Base-by-base conservation (phyloP, 805 yeast genomes). In the Monosporozyma yasuniensis region DNA sequence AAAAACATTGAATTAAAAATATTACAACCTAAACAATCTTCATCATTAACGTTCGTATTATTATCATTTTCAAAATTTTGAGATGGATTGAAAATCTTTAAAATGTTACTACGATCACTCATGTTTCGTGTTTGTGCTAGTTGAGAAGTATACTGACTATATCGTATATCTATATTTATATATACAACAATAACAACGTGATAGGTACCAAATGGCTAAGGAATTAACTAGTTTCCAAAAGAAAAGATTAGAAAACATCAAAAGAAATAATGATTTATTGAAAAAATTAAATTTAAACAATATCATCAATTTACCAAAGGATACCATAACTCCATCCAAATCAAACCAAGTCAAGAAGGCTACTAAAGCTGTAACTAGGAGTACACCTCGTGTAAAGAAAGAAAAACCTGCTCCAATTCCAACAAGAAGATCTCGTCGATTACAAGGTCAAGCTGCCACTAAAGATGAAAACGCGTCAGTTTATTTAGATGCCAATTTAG, bases 181-280 rank as follows among this genome's bases (percentile, higher is more conserved):
- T 42, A 22, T 23, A 22, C 28, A 18, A 18, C 23, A 11, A 39
- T 3, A 19, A 21, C 23, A 5, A 7, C 22, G 18, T 38, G n/a
- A 19, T 10, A 8, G 21, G 30, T n/a, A n/a, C 14, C 4, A 18
- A 22, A 39, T 23, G 19, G 32, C 12, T 39, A 38, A 21, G 23
- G 47, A 52, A 21, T 50, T 83, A 28, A 76, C 85, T 1, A 87
- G 81, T 34, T 83, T 86, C 61, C 93, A 86, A 64, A 76, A 72
- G 58, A 81, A 80, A 61, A 68, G 95, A 52, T 81, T 77, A 60
- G 87, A 79, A 51, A 88, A 87, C 61, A 93, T 91, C 52, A 86
- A 81, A 54, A 74, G 98, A 46, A 93, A 91, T 67, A 80, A 81
- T 63, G 86, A 81, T 55, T 75, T 90, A 22, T 71, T 91, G 47